These are phyloP conservation scores for Boletus reticulatus DNA, from an alignment of 768 basidiomycete species.

Conservation along the genomic window DNA sequence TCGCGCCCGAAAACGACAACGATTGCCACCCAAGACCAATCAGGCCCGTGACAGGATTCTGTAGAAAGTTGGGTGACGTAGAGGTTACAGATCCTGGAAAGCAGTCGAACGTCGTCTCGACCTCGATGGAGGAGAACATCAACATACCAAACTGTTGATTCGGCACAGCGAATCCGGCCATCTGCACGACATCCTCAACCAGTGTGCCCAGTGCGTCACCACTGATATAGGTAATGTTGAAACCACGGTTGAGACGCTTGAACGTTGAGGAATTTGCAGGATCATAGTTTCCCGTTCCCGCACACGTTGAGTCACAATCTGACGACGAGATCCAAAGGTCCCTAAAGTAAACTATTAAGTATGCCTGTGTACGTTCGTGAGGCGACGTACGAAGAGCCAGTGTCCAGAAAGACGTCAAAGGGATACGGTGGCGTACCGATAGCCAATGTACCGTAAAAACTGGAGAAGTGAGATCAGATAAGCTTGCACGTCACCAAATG, in stretches of 20 bases:
- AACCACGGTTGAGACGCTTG: conserved; percentile 30
- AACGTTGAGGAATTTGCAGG: conserved; percentile 36
- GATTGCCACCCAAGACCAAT: conserved; percentile 68
- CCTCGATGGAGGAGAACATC: neutral
- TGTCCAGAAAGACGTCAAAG: conserved; percentile 53
- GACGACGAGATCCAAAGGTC: conserved; percentile 52
- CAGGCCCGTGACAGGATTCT: conserved; percentile 60
- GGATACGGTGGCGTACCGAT: conserved; percentile 45
- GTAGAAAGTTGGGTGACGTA: conserved; percentile 39
- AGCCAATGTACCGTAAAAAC: conserved; percentile 36
- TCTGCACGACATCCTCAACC: conserved; percentile 61
- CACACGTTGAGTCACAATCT: conserved; percentile 30
- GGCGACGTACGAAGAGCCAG: conserved; percentile 38
- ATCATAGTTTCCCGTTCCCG: conserved; percentile 34
- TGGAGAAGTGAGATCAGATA: conserved; percentile 5
- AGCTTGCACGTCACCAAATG: neutral
- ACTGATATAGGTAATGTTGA: conserved; percentile 44
- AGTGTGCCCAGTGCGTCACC: conserved; percentile 47
- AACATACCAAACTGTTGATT: conserved; percentile 56
- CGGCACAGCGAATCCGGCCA: conserved; percentile 62
- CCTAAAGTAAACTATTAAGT: conserved; percentile 27
- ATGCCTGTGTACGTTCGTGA: neutral
- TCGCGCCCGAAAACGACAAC: conserved; percentile 54
- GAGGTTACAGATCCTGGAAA: conserved; percentile 36
- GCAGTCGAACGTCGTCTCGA: conserved; percentile 19